Base-by-base conservation (phyloP, 202 grass and related monocot species). In the Zizania palustris region DNA sequence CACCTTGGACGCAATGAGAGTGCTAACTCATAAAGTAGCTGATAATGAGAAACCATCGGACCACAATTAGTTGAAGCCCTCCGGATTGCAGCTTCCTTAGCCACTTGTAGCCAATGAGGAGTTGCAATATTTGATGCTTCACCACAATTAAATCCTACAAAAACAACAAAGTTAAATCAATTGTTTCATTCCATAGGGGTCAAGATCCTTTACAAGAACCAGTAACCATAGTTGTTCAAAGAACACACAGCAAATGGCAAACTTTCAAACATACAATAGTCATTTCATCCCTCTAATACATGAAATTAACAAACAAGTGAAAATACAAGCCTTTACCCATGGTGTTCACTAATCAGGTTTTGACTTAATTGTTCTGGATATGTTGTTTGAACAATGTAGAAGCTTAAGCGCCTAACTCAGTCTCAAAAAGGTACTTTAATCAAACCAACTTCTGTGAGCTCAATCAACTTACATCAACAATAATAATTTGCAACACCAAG, bases 31-130 rank as follows among this genome's bases (percentile, higher is more conserved):
- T 99, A 95, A 85, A 99, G 96, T 60, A 99, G 90, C 72, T 99
- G 96, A 92, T 93, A 99, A 87, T 99, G 96, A 87, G 96, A 99
- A 53, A 99, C 90, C 96, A 99, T 89, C 40, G 96, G 96, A 72
- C 89, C 89, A 80, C 83, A 92, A 85, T 99, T 99, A 72, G 92
- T 96, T 51, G 96, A 99, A 92, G 96, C 96, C 87, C 96, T 95
- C 84, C 96, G 82, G 81, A 99, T 88, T 83, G 96, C 96, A 87
- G 96, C 96, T 79, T 99, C 92, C 89, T 99, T 99, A 72, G 96
- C 96, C 63, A 99, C 90, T 55, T 86, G 78, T 80, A 99, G 89
- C 96, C 96, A 99, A 77, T 65, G 68, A 85, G 96, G 96, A 37
- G 96, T 99, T 45, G 92, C 96, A 85, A 99, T 90, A 85, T 99